Percentiles rank a stretch among this genome's conserved stretches.
These are phyloP conservation scores for Pseudogymnoascus sp. DNA, from an alignment of 2,329 filamentous ascomycete genomes.

Conservation along the genomic window DNA sequence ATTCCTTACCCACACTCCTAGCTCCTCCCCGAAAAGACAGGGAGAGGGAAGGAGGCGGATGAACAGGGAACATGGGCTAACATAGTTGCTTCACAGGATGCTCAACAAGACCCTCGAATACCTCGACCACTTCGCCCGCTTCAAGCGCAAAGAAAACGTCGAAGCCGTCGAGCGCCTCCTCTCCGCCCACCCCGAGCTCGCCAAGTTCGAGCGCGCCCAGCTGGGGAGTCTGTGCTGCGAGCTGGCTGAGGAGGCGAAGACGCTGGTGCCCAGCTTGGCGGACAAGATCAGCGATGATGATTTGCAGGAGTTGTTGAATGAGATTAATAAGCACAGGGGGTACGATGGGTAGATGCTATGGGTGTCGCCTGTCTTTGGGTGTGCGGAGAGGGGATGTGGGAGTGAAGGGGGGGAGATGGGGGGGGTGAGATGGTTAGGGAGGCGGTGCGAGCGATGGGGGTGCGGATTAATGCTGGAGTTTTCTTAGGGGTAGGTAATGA, in stretches of 20 bases:
- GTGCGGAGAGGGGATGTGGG: not conserved
- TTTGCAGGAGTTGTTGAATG: constrained; percentile 77
- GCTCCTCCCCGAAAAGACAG: not conserved
- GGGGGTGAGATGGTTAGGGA: not conserved
- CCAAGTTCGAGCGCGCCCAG: constrained; percentile 89
- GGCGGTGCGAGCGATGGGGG: not conserved
- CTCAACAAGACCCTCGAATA: constrained; percentile 85
- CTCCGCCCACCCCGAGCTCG: constrained; percentile 68
- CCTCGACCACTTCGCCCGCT: constrained; percentile 87
- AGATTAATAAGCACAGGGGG: constrained; percentile 68
- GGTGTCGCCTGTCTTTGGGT: not conserved
- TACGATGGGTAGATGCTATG: constrained; percentile 16
- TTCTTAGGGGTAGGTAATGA: not conserved
- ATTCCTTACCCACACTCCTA: not conserved
- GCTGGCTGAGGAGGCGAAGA: constrained; percentile 90
- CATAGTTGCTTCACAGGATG: constrained; percentile 41
- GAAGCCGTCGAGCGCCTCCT: constrained; percentile 87
- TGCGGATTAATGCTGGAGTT: not conserved
- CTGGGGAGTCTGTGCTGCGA: constrained; percentile 93
- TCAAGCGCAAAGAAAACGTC: constrained; percentile 90
- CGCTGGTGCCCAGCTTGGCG: constrained; percentile 77
- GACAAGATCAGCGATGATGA: constrained; percentile 89
- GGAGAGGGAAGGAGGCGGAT: not conserved
- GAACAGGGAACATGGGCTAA: not conserved
- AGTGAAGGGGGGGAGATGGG: not conserved